phyloP scores from a whole-genome alignment of 148 eudicot genomes.

The Selenicereus undatus region DNA sequence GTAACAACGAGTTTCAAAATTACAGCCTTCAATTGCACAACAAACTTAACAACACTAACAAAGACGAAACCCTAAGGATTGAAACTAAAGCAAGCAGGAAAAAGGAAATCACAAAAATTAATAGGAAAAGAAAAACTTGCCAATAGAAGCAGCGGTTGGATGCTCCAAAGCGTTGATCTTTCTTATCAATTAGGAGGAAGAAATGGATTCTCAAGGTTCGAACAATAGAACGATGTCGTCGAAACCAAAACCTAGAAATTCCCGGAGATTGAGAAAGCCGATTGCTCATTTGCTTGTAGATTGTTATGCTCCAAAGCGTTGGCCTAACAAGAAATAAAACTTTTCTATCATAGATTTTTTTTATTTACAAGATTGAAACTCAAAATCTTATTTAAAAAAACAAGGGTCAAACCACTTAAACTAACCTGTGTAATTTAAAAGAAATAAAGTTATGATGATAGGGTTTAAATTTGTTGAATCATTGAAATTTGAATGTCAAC shows the following conservation, averaged over 20 bases:
- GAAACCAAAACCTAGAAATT: background rate
- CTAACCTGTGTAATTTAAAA: too few relatives aligned
- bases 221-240: background rate
- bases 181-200: background rate
- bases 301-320: too few relatives aligned
- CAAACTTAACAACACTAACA: background rate
- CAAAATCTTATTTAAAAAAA: too few relatives aligned
- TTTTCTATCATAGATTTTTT: too few relatives aligned
- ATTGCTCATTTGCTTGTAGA: background rate
- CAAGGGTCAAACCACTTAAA: too few relatives aligned
- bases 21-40: background rate
- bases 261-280: background rate
- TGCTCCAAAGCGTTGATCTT: background rate
- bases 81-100: background rate
- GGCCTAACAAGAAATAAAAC: too few relatives aligned
- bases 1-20: slow-evolving; percentile 4
- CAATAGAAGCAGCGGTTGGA: background rate
- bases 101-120: background rate
- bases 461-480: too few relatives aligned
- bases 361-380: too few relatives aligned
- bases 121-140: background rate
- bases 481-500: too few relatives aligned
- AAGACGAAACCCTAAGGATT: background rate
- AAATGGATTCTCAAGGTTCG: background rate
- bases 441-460: too few relatives aligned